Conservation (phyloP, 179 eudicot species). For the Pouteria campechiana region DNA sequence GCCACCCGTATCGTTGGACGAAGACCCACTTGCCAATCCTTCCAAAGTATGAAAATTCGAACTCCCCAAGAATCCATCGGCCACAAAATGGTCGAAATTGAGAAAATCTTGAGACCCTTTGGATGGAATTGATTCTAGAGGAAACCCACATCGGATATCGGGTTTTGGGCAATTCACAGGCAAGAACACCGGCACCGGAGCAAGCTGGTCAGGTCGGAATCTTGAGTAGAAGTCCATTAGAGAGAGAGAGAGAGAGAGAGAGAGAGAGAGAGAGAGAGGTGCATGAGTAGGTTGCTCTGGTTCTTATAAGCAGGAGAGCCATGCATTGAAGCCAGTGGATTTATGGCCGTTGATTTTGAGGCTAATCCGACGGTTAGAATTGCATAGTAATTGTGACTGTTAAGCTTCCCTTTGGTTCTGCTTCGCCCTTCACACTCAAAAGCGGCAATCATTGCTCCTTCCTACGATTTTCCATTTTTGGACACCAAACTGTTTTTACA, state of each 20-base stretch:
- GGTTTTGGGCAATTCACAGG: not conserved
- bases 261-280: not conserved
- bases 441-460: no score
- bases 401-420: slow-evolving; percentile 19
- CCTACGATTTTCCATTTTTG: no score
- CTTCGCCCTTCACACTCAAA: no score
- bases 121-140: not conserved
- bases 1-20: no score
- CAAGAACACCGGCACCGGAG: not conserved
- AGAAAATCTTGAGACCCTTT: slow-evolving; percentile 3
- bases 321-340: not conserved
- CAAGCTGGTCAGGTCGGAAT: not conserved
- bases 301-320: not conserved
- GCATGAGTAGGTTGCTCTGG: not conserved
- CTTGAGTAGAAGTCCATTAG: not conserved
- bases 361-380: slow-evolving; percentile 11
- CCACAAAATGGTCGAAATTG: not conserved
- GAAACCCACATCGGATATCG: slow-evolving; percentile 1
- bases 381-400: slow-evolving; percentile 13
- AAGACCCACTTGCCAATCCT: not conserved
- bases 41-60: not conserved
- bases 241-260: not conserved
- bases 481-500: no score
- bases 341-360: slow-evolving; percentile 7
- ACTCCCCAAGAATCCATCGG: not conserved